phyloP scores from a whole-genome alignment of 2,329 filamentous ascomycete species.

The Coniochaeta hoffmannii region DNA sequence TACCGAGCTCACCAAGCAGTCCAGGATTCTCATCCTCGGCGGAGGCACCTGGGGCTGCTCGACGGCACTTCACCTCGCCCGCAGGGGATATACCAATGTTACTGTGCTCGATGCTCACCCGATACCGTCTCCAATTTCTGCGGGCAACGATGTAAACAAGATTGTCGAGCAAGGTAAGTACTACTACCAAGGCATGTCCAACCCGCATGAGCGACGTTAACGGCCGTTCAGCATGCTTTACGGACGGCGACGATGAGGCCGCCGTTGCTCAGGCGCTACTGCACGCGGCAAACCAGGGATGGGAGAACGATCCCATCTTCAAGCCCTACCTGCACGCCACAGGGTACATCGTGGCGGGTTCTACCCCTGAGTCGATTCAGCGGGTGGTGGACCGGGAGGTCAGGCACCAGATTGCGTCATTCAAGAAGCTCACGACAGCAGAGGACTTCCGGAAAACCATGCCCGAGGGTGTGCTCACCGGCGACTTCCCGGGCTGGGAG shows the following conservation, averaged over 20 bases:
- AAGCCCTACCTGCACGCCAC: conserved; percentile 35
- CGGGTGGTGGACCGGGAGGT: conserved; percentile 11
- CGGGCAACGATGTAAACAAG: conserved; percentile 1
- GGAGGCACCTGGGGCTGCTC: conserved; percentile 17
- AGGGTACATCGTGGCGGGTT: conserved; percentile 29
- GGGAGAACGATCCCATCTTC: conserved; percentile 34
- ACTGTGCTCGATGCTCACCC: conserved; percentile 16
- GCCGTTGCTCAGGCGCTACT: conserved; percentile 20
- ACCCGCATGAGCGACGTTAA: not conserved
- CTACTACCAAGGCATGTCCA: not conserved
- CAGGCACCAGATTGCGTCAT: conserved; percentile 10
- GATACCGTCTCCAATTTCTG: conserved; percentile 9
- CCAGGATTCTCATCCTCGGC: conserved; percentile 14
- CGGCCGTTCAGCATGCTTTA: conserved; percentile 8
- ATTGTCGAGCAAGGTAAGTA: conserved; percentile 1
- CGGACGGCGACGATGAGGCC: conserved; percentile 21
- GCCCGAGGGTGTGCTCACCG: conserved; percentile 42
- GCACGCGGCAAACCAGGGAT: conserved; percentile 29
- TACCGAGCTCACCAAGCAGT: not conserved
- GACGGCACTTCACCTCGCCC: conserved; percentile 16
- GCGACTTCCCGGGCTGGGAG: conserved; percentile 40
- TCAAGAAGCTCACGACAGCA: conserved; percentile 26
- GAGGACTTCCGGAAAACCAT: conserved; percentile 41
- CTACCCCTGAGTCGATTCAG: conserved; percentile 6
- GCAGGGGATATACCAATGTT: conserved; percentile 16